phyloP scores from a whole-genome alignment of 306 rosid species.

The Vigna nakashimae region DNA sequence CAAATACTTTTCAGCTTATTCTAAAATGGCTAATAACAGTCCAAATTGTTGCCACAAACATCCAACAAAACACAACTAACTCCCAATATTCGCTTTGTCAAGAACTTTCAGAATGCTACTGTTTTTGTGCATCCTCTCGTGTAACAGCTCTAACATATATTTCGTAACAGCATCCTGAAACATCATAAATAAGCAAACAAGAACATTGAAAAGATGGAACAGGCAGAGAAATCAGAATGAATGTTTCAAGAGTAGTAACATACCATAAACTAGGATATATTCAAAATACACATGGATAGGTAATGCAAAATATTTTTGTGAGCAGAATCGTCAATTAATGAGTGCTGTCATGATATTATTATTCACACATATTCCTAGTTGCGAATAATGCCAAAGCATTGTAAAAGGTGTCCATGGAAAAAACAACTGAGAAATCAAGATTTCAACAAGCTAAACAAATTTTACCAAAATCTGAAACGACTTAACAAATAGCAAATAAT shows the following conservation, averaged over 20 bases:
- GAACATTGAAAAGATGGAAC: conserved; percentile 30
- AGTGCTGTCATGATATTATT: neutral
- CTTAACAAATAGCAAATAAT: neutral
- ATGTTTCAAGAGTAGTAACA: neutral
- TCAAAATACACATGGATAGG: neutral
- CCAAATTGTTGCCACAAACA: conserved; percentile 42
- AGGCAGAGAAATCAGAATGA: neutral
- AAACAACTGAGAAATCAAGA: too few species aligned
- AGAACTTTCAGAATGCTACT: conserved; percentile 45
- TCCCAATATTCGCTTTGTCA: conserved; percentile 38
- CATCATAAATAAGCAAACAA: conserved; percentile 37
- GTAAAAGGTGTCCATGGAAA: too few species aligned
- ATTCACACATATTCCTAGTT: conserved; percentile 9
- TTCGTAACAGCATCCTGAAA: conserved; percentile 84
- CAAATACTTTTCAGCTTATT: conserved; percentile 45
- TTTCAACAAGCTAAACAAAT: neutral
- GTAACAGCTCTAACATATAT: conserved; percentile 63
- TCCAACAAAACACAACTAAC: conserved; percentile 31
- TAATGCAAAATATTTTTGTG: conserved; percentile 10
- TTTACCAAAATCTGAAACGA: conserved; percentile 8
- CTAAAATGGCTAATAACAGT: conserved; percentile 32
- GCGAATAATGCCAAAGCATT: conserved; percentile 15
- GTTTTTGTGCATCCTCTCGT: conserved; percentile 65
- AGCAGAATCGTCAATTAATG: conserved; percentile 7
- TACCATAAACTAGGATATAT: neutral